Evolutionary conservation across 2,329 filamentous ascomycete species (phyloP).

Genomic region (Paramyrothecium roridum): DNA sequence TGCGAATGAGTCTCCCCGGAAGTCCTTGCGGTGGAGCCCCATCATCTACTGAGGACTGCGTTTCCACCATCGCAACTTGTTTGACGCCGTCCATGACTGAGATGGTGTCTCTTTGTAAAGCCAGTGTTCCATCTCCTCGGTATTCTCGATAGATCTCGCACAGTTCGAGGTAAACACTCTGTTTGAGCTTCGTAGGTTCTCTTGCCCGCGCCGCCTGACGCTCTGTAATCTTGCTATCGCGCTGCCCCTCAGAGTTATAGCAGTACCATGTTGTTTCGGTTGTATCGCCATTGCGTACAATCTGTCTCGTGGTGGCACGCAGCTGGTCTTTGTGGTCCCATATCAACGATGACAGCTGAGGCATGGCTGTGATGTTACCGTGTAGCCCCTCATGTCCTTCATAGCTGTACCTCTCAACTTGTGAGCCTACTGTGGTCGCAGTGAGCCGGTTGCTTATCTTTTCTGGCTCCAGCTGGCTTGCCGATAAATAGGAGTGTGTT

Average conservation of each 20-base stretch:
- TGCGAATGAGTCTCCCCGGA: neutral
- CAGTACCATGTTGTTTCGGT: constrained; percentile 10
- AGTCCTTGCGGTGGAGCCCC: neutral
- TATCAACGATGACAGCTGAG: neutral
- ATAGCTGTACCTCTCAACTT: neutral
- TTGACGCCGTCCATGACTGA: neutral
- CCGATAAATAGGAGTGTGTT: neutral
- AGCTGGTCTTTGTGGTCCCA: constrained; percentile 7
- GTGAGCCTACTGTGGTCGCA: neutral
- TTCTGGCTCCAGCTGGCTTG: neutral
- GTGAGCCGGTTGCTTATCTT: neutral
- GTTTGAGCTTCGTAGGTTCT: neutral
- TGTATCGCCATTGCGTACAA: neutral
- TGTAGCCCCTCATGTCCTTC: neutral
- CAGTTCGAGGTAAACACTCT: constrained; percentile 3
- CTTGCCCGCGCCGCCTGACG: neutral
- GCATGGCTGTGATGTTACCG: constrained; percentile 6
- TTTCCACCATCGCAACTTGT: neutral
- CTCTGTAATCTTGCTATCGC: constrained; percentile 9
- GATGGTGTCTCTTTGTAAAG: neutral
- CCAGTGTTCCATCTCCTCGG: neutral
- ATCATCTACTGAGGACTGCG: neutral
- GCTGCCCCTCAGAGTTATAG: constrained; percentile 4
- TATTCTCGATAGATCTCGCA: constrained; percentile 1
- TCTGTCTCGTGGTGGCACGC: neutral